phyloP scores from a whole-genome alignment of 371 early-diverging fungal genomes.

The Mortierella sp. region DNA sequence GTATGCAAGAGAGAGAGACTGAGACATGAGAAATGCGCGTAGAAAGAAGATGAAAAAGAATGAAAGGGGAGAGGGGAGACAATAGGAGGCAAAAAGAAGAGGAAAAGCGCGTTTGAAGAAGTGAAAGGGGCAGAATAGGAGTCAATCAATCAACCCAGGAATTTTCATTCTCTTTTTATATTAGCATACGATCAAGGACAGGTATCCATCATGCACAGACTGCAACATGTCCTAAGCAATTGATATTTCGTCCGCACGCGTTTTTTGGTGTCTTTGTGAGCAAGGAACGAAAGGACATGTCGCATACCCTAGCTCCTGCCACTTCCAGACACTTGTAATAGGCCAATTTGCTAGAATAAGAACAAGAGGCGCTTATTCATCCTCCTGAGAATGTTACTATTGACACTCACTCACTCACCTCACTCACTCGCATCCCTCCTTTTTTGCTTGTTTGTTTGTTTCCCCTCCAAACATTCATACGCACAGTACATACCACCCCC shows the following conservation, averaged over 20 bases:
- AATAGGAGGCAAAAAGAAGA: background rate
- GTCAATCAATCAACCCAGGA: background rate
- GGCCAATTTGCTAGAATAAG: background rate
- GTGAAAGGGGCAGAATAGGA: background rate
- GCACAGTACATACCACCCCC: background rate
- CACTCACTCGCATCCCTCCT: background rate
- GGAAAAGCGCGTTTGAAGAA: background rate
- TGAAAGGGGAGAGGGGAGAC: background rate
- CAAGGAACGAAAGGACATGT: background rate
- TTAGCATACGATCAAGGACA: background rate
- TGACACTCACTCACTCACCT: background rate
- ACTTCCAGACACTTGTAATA: background rate
- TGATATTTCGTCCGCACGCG: background rate
- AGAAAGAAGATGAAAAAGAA: background rate
- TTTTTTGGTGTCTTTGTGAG: background rate
- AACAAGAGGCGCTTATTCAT: background rate
- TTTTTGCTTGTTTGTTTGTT: slow-evolving; percentile 2
- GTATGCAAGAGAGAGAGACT: background rate
- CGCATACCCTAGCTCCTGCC: background rate
- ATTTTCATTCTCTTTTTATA: too few species aligned
- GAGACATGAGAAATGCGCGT: background rate
- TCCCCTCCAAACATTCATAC: background rate
- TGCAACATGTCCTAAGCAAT: background rate
- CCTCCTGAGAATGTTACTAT: background rate
- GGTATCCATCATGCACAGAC: background rate